Conservation (phyloP, 805 yeast species). For the Wickerhamiella musiphila region DNA sequence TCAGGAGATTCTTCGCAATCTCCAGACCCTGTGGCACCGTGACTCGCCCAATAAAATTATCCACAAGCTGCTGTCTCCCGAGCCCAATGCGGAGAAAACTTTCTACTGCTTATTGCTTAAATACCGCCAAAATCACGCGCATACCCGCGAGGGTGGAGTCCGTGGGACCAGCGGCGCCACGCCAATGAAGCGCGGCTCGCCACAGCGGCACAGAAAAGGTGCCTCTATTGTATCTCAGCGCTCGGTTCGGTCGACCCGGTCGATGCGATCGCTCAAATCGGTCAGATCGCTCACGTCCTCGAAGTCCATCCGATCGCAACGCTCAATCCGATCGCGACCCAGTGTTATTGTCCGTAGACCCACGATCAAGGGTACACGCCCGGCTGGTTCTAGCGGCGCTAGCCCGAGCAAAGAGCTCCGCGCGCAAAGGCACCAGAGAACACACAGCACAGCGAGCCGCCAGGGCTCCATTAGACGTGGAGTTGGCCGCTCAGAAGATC, state of each 20-base stretch:
- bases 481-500: no score
- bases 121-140: slow-evolving; percentile 49
- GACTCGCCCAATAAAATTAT: slow-evolving; percentile 38
- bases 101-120: slow-evolving; percentile 59
- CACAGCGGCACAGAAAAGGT: slow-evolving; percentile 1
- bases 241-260: slow-evolving; percentile 10
- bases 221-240: slow-evolving; percentile 9
- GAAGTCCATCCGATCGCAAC: slow-evolving; percentile 8
- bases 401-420: no score
- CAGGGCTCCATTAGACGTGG: no score
- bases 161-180: neutral
- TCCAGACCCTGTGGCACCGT: slow-evolving; percentile 71
- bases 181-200: slow-evolving; percentile 1
- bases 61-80: slow-evolving; percentile 33
- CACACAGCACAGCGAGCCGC: no score
- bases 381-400: no score
- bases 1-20: slow-evolving; percentile 52
- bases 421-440: no score
- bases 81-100: slow-evolving; percentile 59
- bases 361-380: no score
- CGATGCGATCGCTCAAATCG: slow-evolving; percentile 10
- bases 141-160: neutral
- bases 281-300: slow-evolving; percentile 8
- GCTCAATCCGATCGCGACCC: slow-evolving; percentile 6
- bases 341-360: no score